These are phyloP conservation scores for Wickerhamomyces xylosicus DNA, from an alignment of 805 yeast species.

Conservation along the genomic window DNA sequence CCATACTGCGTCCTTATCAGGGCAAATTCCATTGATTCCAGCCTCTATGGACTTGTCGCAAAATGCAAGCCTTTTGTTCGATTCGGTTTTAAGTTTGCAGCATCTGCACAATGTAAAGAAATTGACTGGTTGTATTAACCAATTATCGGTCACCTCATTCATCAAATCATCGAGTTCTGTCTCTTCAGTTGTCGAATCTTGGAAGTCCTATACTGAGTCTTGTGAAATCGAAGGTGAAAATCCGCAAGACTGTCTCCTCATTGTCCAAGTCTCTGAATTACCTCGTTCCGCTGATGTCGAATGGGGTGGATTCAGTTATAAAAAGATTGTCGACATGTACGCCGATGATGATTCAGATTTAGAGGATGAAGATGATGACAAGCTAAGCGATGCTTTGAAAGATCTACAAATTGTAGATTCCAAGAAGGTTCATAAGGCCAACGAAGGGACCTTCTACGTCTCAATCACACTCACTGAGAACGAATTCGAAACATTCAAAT, in stretches of 20 bases:
- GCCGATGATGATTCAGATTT: slow-evolving; percentile 29
- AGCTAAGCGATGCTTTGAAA: background rate
- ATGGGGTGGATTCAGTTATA: slow-evolving; percentile 60
- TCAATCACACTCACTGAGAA: too few species aligned
- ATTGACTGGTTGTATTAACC: slow-evolving; percentile 35
- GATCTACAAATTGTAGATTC: slow-evolving; percentile 1
- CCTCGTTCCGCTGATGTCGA: slow-evolving; percentile 62
- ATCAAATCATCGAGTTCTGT: slow-evolving; percentile 28
- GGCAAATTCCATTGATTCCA: slow-evolving; percentile 86
- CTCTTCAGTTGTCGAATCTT: slow-evolving; percentile 25
- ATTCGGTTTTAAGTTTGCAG: slow-evolving; percentile 55
- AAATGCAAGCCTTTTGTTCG: slow-evolving; percentile 18
- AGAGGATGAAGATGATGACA: slow-evolving; percentile 19
- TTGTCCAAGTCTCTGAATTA: slow-evolving; percentile 44
- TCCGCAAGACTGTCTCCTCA: slow-evolving; percentile 25
- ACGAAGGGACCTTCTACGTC: slow-evolving; percentile 9
- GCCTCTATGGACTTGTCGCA: slow-evolving; percentile 42
- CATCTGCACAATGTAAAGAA: slow-evolving; percentile 58
- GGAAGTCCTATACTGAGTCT: slow-evolving; percentile 32
- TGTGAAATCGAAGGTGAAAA: slow-evolving; percentile 14
- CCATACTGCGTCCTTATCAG: slow-evolving; percentile 60
- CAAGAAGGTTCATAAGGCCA: slow-evolving; percentile 7
- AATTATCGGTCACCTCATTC: slow-evolving; percentile 45
- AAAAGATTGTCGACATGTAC: slow-evolving; percentile 23
- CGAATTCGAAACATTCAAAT: slow-evolving; percentile 6